phyloP scores from a whole-genome alignment of 176 grass and related monocot species.

The Juncus inflexus region DNA sequence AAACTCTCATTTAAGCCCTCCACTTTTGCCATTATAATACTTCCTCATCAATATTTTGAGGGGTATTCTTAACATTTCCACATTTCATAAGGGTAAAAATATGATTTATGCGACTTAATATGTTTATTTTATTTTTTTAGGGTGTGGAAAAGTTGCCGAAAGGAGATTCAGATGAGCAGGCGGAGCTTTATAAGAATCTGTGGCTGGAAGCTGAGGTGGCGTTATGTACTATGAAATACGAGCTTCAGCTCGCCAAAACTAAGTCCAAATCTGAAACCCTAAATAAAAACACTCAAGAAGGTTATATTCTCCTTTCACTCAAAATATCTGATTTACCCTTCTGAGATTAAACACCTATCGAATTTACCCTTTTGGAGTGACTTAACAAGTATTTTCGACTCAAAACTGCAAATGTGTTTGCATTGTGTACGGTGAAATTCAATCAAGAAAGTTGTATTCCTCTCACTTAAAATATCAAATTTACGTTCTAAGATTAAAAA shows the following conservation, averaged over 20 bases:
- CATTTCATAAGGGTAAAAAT: neutral
- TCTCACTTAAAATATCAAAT: too few species aligned
- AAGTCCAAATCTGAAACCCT: slow-evolving; percentile 26
- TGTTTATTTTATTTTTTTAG: slow-evolving; percentile 26
- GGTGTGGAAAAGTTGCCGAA: slow-evolving; percentile 42
- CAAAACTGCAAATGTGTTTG: too few species aligned
- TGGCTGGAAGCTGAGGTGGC: slow-evolving; percentile 83
- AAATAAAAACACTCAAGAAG: slow-evolving; percentile 19
- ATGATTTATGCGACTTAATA: slow-evolving; percentile 16
- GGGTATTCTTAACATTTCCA: slow-evolving; percentile 1
- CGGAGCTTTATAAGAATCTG: slow-evolving; percentile 54
- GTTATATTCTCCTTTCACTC: neutral
- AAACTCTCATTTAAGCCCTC: neutral
- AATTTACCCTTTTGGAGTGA: neutral
- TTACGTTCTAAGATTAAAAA: too few species aligned
- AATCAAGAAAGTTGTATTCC: too few species aligned
- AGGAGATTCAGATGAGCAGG: slow-evolving; percentile 36
- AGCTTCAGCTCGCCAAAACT: slow-evolving; percentile 48
- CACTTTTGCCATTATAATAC: too few species aligned
- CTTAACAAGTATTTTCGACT: neutral
- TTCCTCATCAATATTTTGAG: neutral
- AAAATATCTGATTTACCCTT: neutral
- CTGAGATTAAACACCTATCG: neutral
- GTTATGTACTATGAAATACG: slow-evolving; percentile 67
- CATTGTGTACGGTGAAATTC: too few species aligned